These are phyloP conservation scores for Torrubiellomyces zombiae DNA, from an alignment of 2,329 filamentous ascomycete species.

Conservation along the genomic window DNA sequence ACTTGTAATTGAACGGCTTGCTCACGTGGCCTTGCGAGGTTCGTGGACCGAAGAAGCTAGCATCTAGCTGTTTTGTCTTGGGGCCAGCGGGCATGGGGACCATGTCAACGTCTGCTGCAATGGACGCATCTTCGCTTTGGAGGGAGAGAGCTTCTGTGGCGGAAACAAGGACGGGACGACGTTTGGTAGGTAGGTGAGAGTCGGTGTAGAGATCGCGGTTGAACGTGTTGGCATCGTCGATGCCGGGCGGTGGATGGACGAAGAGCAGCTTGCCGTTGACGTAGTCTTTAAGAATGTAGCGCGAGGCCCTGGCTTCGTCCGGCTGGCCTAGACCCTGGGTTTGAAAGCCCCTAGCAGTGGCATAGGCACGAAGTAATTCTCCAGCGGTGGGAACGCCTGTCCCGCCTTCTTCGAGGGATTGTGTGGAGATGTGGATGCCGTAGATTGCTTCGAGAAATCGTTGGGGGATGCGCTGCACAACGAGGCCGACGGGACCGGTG, in stretches of 20 bases:
- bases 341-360: conserved; percentile 74
- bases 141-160: conserved; percentile 30
- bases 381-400: conserved; percentile 71
- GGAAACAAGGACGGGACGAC: conserved; percentile 46
- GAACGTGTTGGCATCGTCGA: conserved; percentile 59
- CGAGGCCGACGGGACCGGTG: conserved; percentile 68
- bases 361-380: conserved; percentile 75
- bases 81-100: conserved; percentile 39
- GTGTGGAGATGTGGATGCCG: conserved; percentile 71
- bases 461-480: conserved; percentile 74
- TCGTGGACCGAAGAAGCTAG: conserved; percentile 66
- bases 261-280: conserved; percentile 91
- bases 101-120: conserved; percentile 27
- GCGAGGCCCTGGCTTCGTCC: conserved; percentile 80
- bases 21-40: conserved; percentile 48
- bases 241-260: conserved; percentile 68
- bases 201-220: conserved; percentile 81
- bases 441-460: conserved; percentile 84
- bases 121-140: conserved; percentile 12
- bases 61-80: conserved; percentile 68
- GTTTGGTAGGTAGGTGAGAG: conserved; percentile 64
- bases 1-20: conserved; percentile 80
- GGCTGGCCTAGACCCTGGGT: conserved; percentile 81
- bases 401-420: conserved; percentile 79
- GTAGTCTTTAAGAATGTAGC: conserved; percentile 89